These are phyloP conservation scores for Tinospora cordifolia DNA, from an alignment of 164 flowering plant species.

Conservation along the genomic window DNA sequence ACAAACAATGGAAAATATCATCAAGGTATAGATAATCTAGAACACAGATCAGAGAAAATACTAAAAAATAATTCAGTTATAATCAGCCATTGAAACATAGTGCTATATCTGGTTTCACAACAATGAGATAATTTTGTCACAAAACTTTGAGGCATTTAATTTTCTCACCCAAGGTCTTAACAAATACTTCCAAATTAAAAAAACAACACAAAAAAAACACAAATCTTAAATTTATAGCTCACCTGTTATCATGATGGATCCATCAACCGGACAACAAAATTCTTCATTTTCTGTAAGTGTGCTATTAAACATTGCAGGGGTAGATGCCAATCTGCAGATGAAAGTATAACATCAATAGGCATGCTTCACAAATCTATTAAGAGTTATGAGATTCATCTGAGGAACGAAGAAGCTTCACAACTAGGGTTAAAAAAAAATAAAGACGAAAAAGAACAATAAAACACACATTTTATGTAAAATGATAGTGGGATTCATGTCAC, in stretches of 20 bases:
- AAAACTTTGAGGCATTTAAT: not conserved
- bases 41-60: too few relatives aligned
- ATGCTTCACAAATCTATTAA: not conserved
- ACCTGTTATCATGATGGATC: constrained; percentile 99
- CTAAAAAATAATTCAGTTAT: too few relatives aligned
- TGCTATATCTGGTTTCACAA: not conserved
- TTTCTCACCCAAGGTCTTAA: not conserved
- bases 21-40: too few relatives aligned
- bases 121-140: not conserved
- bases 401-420: not conserved
- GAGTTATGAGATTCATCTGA: not conserved
- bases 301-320: constrained; percentile 99
- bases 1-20: not conserved
- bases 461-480: not conserved
- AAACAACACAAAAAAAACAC: too few relatives aligned
- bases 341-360: constrained; percentile 3
- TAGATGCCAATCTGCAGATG: constrained; percentile 74
- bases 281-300: constrained; percentile 65
- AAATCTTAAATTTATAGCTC: not conserved
- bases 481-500: constrained; percentile 12
- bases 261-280: constrained; percentile 77
- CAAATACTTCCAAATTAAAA: not conserved
- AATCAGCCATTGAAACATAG: too few relatives aligned
- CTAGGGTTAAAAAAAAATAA: not conserved
- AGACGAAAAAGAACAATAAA: not conserved